These are phyloP conservation scores for Yarrowia sp. DNA, from an alignment of 805 yeast species.

Conservation along the genomic window DNA sequence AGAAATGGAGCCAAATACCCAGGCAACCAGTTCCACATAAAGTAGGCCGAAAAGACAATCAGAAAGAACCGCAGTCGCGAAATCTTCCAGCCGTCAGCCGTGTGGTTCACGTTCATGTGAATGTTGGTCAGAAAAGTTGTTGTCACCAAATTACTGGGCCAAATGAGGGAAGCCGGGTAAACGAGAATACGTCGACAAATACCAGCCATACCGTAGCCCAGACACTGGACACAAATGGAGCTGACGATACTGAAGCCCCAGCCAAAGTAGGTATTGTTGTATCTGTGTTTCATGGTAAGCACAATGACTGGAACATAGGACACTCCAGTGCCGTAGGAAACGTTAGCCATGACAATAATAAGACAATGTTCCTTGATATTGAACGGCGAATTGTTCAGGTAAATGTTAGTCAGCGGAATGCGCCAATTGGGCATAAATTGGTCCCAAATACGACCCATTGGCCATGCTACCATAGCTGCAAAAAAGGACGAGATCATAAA, in stretches of 20 bases:
- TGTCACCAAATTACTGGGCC: conserved; percentile 67
- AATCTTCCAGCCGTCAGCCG: conserved; percentile 60
- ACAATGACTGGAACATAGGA: conserved; percentile 59
- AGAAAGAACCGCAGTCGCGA: conserved; percentile 51
- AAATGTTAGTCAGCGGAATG: conserved; percentile 34
- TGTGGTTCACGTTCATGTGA: conserved; percentile 48
- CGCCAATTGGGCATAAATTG: conserved; percentile 38
- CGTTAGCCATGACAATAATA: conserved; percentile 52
- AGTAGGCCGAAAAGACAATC: conserved; percentile 42
- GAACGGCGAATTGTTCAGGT: conserved; percentile 59
- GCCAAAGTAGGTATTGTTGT: conserved; percentile 42
- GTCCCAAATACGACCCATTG: conserved; percentile 55
- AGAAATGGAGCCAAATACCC: conserved; percentile 57
- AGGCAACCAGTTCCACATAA: conserved; percentile 59
- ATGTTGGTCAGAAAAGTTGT: conserved; percentile 55
- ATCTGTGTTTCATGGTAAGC: conserved; percentile 50
- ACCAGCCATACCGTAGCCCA: conserved; percentile 70
- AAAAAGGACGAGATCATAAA: conserved; percentile 52
- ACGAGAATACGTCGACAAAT: conserved; percentile 56
- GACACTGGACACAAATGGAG: conserved; percentile 54
- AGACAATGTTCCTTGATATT: conserved; percentile 62
- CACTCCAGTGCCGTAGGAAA: conserved; percentile 43
- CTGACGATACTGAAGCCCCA: conserved; percentile 56
- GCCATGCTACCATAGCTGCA: conserved; percentile 61
- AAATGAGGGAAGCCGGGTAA: conserved; percentile 61